Conservation (phyloP, 169 alveolate genomes). For the Sarcocystis neurona region DNA sequence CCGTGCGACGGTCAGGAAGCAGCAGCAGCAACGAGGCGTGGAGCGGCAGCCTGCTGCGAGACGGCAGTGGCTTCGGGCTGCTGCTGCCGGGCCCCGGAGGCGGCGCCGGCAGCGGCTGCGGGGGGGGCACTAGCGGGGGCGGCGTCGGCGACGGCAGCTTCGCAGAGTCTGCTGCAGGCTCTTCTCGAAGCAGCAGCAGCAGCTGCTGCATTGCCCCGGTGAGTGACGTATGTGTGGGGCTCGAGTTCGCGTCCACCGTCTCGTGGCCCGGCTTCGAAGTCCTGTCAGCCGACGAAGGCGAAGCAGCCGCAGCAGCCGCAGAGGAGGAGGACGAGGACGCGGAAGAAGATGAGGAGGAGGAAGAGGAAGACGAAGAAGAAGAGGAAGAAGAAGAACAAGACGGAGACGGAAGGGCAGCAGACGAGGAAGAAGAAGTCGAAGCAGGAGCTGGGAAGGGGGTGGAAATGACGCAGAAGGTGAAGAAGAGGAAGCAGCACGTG, state of each 20-base stretch:
- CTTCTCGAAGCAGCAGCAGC: background rate
- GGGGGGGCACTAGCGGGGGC: background rate
- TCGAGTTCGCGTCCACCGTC: constrained; percentile 29
- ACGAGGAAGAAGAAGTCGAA: background rate
- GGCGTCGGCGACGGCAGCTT: background rate
- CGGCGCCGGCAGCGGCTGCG: background rate
- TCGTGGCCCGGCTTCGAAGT: constrained; percentile 5
- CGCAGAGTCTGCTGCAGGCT: too few relatives aligned
- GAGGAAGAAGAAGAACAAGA: background rate
- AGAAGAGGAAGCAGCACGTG: background rate
- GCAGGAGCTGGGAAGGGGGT: background rate
- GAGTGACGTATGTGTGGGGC: constrained; percentile 13
- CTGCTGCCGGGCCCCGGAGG: background rate
- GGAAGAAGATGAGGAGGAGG: background rate
- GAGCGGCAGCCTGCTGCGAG: background rate
- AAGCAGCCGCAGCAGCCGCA: background rate
- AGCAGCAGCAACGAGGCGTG: background rate
- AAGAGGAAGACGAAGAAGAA: background rate
- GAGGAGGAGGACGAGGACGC: background rate
- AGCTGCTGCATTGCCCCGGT: background rate
- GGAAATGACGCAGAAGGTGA: background rate
- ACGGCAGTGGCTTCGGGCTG: background rate
- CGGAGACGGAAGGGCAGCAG: background rate
- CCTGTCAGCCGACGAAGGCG: background rate
- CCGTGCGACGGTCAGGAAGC: too few relatives aligned